Base-by-base conservation (phyloP, 495 filamentous ascomycete species). In the Aspergillus saccharolyticus region DNA sequence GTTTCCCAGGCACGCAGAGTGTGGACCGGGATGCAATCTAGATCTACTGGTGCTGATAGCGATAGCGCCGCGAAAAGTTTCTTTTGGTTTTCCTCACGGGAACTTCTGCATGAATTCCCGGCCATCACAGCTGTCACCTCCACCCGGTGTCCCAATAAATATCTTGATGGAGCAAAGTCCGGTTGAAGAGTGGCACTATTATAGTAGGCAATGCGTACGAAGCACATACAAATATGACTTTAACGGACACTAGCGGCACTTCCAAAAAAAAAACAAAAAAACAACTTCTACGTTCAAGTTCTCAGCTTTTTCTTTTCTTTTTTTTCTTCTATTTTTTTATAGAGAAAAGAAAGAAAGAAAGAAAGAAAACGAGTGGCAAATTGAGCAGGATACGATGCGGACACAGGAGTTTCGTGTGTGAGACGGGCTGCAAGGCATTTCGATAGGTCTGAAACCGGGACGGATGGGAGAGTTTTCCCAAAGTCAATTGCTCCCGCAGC, bases 351-450 rank as follows among this genome's bases (percentile, higher is more conserved):
- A n/a, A n/a, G n/a, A n/a, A n/a, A n/a, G n/a, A n/a, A n/a, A n/a
- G n/a, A n/a, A n/a, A n/a, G n/a, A 17, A 19, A n/a, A 10, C 12
- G 53, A 9, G 44, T 24, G n/a, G 53, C 17, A 22, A 44, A 54
- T 9, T 50, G 19, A 52, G n/a, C 3, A 16, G 28, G 22, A 51
- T 5, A 15, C 33, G 10, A 39, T 39, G 33, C 21, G 19, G 42
- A 25, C 25, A 39, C 22, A 52, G 18, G 30, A 45, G 24, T 55
- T 48, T 28, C 53, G 43, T 51, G 22, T 12, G 18, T 63, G 60
- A 61, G 53, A 64, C 65, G 45, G 25, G 48, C 62, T 67, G 65
- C 65, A 65, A 68, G 60, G 65, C 55, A 61, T 39, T 52, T 55
- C 17, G 54, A 60, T 54, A 53, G 48, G 54, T 59, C 44, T 62